phyloP scores from a whole-genome alignment of 208 protist genomes.

The Trypanosoma scelopori region DNA sequence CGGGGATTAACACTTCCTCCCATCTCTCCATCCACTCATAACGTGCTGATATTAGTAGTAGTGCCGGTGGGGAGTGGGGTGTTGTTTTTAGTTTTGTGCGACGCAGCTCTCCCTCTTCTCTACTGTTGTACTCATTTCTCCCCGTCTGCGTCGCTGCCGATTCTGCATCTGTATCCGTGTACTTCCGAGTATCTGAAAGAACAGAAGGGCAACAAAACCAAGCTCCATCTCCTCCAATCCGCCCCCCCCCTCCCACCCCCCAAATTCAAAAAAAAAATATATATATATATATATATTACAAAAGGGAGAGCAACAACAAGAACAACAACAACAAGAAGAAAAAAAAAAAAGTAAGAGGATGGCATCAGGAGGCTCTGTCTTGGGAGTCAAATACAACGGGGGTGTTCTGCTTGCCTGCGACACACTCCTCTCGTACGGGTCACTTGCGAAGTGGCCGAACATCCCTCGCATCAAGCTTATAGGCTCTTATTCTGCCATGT shows the following conservation, averaged over 20 bases:
- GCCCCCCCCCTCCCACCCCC: too few species aligned
- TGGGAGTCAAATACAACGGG: constrained; percentile 97
- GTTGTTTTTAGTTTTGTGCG: background rate
- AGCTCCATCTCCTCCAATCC: too few species aligned
- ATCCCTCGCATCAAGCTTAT: constrained; percentile 90
- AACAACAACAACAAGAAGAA: background rate
- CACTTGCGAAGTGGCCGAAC: constrained; percentile 94
- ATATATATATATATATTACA: too few species aligned
- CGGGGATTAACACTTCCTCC: too few species aligned
- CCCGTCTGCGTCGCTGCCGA: background rate
- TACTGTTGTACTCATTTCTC: background rate
- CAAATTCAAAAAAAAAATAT: too few species aligned
- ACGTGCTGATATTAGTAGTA: background rate
- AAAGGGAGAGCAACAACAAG: background rate
- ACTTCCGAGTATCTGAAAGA: background rate
- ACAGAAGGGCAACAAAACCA: too few species aligned
- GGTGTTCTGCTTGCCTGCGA: constrained; percentile 96
- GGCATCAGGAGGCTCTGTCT: constrained; percentile 96
- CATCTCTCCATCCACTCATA: background rate
- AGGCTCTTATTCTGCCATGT: constrained; percentile 89
- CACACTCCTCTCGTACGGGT: constrained; percentile 97
- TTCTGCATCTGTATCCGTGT: background rate
- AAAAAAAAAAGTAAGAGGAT: constrained; percentile 39
- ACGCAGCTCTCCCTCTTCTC: background rate
- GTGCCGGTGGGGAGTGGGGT: background rate